Conservation (phyloP, 192 early-diverging fungal genomes). For the Thoreauomyces humboldtii region DNA sequence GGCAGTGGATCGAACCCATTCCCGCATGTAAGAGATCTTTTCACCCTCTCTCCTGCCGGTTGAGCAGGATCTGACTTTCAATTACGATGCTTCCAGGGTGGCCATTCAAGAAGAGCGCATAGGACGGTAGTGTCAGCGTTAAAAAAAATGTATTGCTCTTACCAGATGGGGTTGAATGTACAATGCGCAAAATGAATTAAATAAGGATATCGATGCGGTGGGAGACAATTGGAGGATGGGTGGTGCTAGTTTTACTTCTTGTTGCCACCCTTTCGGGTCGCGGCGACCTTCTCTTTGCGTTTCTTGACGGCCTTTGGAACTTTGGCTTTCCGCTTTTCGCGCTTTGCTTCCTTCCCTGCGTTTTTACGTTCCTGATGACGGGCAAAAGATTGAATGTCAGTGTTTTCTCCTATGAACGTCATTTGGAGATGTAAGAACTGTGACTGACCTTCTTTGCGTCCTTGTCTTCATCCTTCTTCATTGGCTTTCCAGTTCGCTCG, state of each 20-base stretch:
- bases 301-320: constrained; percentile 97
- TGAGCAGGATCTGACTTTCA: too few relatives aligned
- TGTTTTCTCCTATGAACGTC: neutral
- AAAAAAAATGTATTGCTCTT: too few relatives aligned
- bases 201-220: too few relatives aligned
- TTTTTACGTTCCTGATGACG: constrained; percentile 70
- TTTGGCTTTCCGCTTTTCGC: constrained; percentile 91
- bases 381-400: neutral
- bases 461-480: constrained; percentile 82
- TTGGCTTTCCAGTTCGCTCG: constrained; percentile 41
- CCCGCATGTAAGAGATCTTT: constrained; percentile 31
- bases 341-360: constrained; percentile 82
- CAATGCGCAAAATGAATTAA: too few relatives aligned
- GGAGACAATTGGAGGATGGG: too few relatives aligned
- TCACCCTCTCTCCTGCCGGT: too few relatives aligned
- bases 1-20: constrained; percentile 58
- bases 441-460: constrained; percentile 73
- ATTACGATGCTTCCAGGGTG: constrained; percentile 18
- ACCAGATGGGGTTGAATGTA: too few relatives aligned
- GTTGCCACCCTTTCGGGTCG: constrained; percentile 16
- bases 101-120: constrained; percentile 31
- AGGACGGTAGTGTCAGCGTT: too few relatives aligned
- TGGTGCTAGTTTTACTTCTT: too few relatives aligned
- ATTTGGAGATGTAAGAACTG: neutral
- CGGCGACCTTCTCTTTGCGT: constrained; percentile 74